phyloP scores from a whole-genome alignment of 306 rosid species.

The Dryas octopetala region DNA sequence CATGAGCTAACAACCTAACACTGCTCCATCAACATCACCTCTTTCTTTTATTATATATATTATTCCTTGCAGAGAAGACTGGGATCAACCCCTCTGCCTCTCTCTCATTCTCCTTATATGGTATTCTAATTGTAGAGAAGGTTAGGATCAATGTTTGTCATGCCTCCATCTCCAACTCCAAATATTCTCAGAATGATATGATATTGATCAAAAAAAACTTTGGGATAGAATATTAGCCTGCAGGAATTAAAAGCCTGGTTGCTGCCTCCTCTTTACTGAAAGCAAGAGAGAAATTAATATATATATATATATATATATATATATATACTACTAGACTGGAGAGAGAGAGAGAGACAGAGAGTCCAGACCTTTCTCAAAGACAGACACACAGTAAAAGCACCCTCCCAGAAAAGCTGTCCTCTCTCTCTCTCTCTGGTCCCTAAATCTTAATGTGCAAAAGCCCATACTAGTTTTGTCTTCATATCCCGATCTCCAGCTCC shows the following conservation, averaged over 20 bases:
- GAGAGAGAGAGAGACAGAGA: not conserved
- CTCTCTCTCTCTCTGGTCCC: conserved; percentile 37
- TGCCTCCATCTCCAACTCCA: conserved; percentile 29
- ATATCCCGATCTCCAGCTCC: conserved; percentile 17
- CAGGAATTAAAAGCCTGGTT: conserved; percentile 30
- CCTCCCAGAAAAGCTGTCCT: conserved; percentile 38
- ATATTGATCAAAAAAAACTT: not conserved
- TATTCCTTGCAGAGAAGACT: not conserved
- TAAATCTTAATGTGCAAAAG: conserved; percentile 23
- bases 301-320: not conserved
- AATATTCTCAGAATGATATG: conserved; percentile 24
- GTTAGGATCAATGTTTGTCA: conserved; percentile 26
- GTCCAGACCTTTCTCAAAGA: conserved; percentile 37
- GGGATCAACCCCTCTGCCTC: not conserved
- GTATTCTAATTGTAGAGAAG: not conserved
- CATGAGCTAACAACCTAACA: conserved; percentile 2
- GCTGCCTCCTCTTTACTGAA: conserved; percentile 32
- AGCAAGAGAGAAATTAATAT: conserved; percentile 13
- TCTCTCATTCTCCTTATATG: not conserved
- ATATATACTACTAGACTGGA: not conserved
- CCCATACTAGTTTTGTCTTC: conserved; percentile 58
- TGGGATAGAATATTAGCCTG: conserved; percentile 14
- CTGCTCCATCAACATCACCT: conserved; percentile 9
- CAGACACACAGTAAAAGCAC: conserved; percentile 23
- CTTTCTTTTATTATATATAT: not conserved